Evolutionary conservation across 1,284 basidiomycete genomes (phyloP), one percentile per base, ranked within the genome.

Genomic region (Ganoderma sp.): DNA sequence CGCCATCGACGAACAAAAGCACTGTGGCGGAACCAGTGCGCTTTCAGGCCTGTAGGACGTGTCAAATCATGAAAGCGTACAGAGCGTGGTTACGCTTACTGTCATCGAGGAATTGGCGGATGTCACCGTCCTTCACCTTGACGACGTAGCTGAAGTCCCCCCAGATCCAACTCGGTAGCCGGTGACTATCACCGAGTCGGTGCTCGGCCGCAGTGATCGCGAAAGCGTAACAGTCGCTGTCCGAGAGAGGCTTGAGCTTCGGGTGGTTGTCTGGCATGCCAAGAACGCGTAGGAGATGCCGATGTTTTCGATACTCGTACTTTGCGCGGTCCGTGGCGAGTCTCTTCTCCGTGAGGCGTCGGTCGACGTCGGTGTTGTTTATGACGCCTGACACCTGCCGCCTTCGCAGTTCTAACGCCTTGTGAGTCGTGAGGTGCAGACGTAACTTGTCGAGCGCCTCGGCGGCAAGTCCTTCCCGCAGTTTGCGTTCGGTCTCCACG

Each of bases 141-240:
- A 2, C 12, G 5, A 62, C 43, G 28, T 34, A 62, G 25, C 28
- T 48, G 43, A 62, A 62, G 25, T 62, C 61, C 3, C 48, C 61
- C 61, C 61, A 62, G 10, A 62, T 62, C 43, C 61, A 62, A 10
- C 10, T 28, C 12, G 43, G 61, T 7, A 50, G 28, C 3, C n/a
- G 15, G 17, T 39, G 34, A 34, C 61, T 62, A 25, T 62, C 61
- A 3, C 61, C 43, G 1, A 25, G 25, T 28, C 15, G 22, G 12
- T 17, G 15, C 15, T 62, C 28, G 2, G 7, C 37, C 7, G 17
- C 17, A 12, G 8, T 45, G 57, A 59, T 39, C 19, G 39, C 17
- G 10, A 59, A 59, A 10, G 39, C 57, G 2, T 2, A 41, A 8
- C 34, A 59, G 8, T 59, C 39, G 1, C 9, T 12, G 2, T 59